These are phyloP conservation scores for Helianthus annuus DNA, from an alignment of 129 eudicot genomes.

Conservation along the genomic window HanXRQr2.0-SUNRISE NC_035438.2:37057381-37057880, in stretches of 20 bases:
- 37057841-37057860: constrained; percentile 14
- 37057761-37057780: constrained; percentile 31
- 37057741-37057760: constrained; percentile 25
- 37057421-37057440: not conserved
- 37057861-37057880: not conserved
- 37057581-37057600: constrained; percentile 14
- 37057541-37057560: constrained; percentile 26
- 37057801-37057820: constrained; percentile 21
- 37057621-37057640: constrained; percentile 1
- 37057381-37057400: no score
- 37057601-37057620: constrained; percentile 1
- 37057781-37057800: constrained; percentile 18
- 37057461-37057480: constrained; percentile 6
- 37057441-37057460: constrained; percentile 24
- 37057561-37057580: constrained; percentile 13
- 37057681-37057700: not conserved
- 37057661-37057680: not conserved
- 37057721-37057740: not conserved
- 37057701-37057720: not conserved
- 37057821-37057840: not conserved
- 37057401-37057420: no score
- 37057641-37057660: not conserved
- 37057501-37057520: constrained; percentile 24
- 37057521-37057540: constrained; percentile 25
- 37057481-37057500: constrained; percentile 5